phyloP scores from a whole-genome alignment of 495 filamentous ascomycete genomes.

The Hyaloscypha bicolor region DNA sequence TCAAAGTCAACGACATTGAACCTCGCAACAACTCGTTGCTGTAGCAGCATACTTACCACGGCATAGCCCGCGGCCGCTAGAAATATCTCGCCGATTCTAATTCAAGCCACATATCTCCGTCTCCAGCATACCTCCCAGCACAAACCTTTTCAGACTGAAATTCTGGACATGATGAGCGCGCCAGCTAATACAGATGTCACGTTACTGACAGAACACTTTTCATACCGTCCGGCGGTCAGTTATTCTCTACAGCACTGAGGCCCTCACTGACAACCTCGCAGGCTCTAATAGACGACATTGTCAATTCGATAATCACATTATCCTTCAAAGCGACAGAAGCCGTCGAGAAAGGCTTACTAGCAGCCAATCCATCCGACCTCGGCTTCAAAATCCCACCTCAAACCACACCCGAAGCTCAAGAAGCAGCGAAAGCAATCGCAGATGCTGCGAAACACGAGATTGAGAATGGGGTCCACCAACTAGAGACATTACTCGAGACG shows the following conservation, averaged over 20 bases:
- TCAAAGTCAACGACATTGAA: not conserved
- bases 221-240: conserved; percentile 88
- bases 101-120: not conserved
- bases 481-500: conserved; percentile 89
- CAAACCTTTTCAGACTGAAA: not conserved
- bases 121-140: conserved; percentile 1
- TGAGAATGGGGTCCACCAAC: conserved; percentile 85
- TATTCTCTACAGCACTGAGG: not conserved
- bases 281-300: conserved; percentile 95
- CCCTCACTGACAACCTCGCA: conserved; percentile 36
- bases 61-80: not conserved
- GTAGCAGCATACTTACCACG: not conserved
- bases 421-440: conserved; percentile 33
- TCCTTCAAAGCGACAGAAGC: conserved; percentile 82
- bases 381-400: conserved; percentile 67
- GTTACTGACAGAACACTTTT: conserved; percentile 93
- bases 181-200: conserved; percentile 54
- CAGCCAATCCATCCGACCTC: conserved; percentile 68
- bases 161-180: conserved; percentile 21
- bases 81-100: not conserved
- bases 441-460: conserved; percentile 71
- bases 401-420: conserved; percentile 53
- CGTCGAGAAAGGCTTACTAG: conserved; percentile 77
- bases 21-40: not conserved
- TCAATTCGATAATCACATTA: conserved; percentile 91